Evolutionary conservation across 192 early-diverging fungal genomes (phyloP).

Genomic region (Kappamyces sp.): DNA sequence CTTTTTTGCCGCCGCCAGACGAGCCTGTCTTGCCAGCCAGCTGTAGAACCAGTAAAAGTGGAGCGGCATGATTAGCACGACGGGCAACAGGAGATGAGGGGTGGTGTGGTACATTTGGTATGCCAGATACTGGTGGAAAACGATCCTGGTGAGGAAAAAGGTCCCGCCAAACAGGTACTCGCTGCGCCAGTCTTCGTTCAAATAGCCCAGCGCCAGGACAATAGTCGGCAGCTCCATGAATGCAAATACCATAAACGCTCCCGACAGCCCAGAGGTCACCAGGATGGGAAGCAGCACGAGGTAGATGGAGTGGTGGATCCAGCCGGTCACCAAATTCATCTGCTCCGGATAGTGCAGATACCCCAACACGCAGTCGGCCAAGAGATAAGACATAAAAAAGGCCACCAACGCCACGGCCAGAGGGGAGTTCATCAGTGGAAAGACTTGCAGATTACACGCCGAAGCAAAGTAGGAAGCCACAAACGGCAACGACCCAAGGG

Average conservation of each 20-base stretch:
- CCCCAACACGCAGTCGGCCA: conserved; percentile 51
- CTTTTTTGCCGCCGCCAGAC: neutral
- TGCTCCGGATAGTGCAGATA: conserved; percentile 45
- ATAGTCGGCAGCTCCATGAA: conserved; percentile 54
- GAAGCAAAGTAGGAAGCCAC: conserved; percentile 1
- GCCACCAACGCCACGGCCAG: conserved; percentile 13
- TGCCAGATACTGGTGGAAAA: conserved; percentile 36
- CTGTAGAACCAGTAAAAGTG: conserved; percentile 23
- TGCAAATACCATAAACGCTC: conserved; percentile 17
- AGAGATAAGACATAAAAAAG: conserved; percentile 47
- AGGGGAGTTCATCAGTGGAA: conserved; percentile 9
- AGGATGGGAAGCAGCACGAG: conserved; percentile 37
- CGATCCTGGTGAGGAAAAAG: conserved; percentile 26
- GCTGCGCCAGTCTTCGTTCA: conserved; percentile 36
- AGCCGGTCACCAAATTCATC: conserved; percentile 51
- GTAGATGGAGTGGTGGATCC: conserved; percentile 56
- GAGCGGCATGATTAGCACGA: conserved; percentile 17
- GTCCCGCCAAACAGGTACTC: conserved; percentile 46
- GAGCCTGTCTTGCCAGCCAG: conserved; percentile 14
- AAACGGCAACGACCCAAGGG: conserved; percentile 10
- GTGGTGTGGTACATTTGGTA: conserved; percentile 36
- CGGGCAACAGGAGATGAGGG: conserved; percentile 22
- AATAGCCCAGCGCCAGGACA: conserved; percentile 48
- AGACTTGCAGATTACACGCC: conserved; percentile 2
- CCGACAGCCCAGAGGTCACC: conserved; percentile 35